Base-by-base conservation (phyloP, 345 rosid species). In the Laguncularia racemosa region DNA sequence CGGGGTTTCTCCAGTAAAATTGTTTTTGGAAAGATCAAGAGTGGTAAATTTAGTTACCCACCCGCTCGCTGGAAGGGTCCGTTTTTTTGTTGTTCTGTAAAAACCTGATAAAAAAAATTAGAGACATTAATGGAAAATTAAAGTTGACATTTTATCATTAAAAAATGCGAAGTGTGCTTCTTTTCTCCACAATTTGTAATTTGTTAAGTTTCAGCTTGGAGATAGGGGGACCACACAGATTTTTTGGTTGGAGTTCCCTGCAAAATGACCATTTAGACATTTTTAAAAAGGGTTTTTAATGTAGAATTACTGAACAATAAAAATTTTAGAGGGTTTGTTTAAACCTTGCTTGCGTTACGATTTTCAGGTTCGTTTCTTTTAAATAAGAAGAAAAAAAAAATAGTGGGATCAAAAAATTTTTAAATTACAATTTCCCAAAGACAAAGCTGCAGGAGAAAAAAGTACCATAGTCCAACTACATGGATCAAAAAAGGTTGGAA, bases 61-160 rank as follows among this genome's bases (percentile, higher is more conserved):
- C 59, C 90, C 84, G 58, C 75, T 87, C 99, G 77, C 43, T 53
- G 97, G 97, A 62, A 93, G 69, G 71, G 71, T 49, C 99, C 99
- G 90, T 80, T 69, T 89, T 89, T 78, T 93, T 87, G 73, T 93
- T 93, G 69, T 89, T 87, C 73, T 89, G 96, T 44, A 64, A 56
- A 18, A 64, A 50, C 62, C 68, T 64, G 62, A 44, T 15, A 21
- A 33, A 33, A 56, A 18, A 44, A 40, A 28, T 20, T 46, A 57
- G 0, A 10, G 3, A 46, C n/a, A 18, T 33, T 33, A 33, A 9
- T 9, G 11, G 10, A 7, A n/a, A 33, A 7, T 33, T 33, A 33
- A 33, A 4, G 0, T 10, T 9, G 9, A 33, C 9, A 33, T 33
- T 33, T 6, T 33, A 33, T 33, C 7, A 33, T 33, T 9, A 46